Conservation (phyloP, 2,329 filamentous ascomycete species). For the Fusarium zealandicum region DNA sequence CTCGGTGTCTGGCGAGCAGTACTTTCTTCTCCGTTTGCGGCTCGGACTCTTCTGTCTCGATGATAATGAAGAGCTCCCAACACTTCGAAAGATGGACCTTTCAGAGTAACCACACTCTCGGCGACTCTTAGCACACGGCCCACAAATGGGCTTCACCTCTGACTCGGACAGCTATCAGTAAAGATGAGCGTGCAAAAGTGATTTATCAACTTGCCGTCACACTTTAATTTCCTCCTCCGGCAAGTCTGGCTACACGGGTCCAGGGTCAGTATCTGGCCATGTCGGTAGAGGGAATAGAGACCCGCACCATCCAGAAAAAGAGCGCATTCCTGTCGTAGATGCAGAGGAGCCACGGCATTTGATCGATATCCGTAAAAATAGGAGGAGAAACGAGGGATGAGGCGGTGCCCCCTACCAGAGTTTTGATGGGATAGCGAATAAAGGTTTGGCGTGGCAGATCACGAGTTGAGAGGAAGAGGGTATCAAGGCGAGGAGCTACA, state of each 20-base stretch:
- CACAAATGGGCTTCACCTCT: slow-evolving; percentile 31
- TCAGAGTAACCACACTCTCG: slow-evolving; percentile 26
- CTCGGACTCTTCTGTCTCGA: not conserved
- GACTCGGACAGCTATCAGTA: too few relatives aligned
- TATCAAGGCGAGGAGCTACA: not conserved
- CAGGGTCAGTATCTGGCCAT: not conserved
- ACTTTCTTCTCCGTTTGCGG: not conserved
- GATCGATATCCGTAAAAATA: not conserved
- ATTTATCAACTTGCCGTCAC: slow-evolving; percentile 18
- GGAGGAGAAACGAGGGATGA: not conserved
- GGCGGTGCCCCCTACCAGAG: too few relatives aligned
- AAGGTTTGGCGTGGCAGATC: too few relatives aligned
- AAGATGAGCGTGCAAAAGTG: too few relatives aligned
- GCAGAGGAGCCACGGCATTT: not conserved
- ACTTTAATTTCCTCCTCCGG: slow-evolving; percentile 39
- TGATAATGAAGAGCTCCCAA: slow-evolving; percentile 2
- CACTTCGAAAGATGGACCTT: slow-evolving; percentile 29
- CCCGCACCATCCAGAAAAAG: slow-evolving; percentile 35
- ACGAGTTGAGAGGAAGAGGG: too few relatives aligned
- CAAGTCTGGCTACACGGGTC: slow-evolving; percentile 27
- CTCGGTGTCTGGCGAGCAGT: not conserved
- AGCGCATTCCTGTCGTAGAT: slow-evolving; percentile 22
- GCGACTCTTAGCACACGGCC: slow-evolving; percentile 28
- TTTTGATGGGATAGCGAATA: too few relatives aligned
- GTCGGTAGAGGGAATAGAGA: not conserved